Evolutionary conservation across 495 filamentous ascomycete species (phyloP).

Genomic region (Schizothecium vesticola): DNA sequence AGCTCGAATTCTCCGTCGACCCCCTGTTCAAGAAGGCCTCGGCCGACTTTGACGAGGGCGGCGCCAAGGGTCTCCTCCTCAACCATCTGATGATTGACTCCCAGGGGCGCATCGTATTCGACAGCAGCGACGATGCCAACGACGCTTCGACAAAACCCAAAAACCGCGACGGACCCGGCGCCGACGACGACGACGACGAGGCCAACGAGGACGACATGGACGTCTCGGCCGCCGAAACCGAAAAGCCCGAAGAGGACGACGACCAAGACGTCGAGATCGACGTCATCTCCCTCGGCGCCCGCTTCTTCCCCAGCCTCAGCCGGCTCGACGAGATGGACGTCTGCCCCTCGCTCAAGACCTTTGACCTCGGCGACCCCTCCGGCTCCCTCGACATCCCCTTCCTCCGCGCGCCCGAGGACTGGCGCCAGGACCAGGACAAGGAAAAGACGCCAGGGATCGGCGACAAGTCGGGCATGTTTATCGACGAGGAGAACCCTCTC

Average conservation of each 20-base stretch:
- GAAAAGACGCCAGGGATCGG: slow-evolving; percentile 48
- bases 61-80: slow-evolving; percentile 88
- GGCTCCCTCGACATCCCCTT: slow-evolving; percentile 88
- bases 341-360: slow-evolving; percentile 88
- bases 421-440: slow-evolving; percentile 56
- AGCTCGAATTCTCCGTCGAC: slow-evolving; percentile 94
- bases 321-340: slow-evolving; percentile 80
- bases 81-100: slow-evolving; percentile 94
- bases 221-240: slow-evolving; percentile 20
- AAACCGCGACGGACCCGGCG: slow-evolving; percentile 36
- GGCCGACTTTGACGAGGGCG: slow-evolving; percentile 96
- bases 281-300: slow-evolving; percentile 60
- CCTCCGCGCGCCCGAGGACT: slow-evolving; percentile 82
- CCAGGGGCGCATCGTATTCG: slow-evolving; percentile 90
- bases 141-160: slow-evolving; percentile 39
- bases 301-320: slow-evolving; percentile 83
- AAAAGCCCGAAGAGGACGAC: slow-evolving; percentile 36
- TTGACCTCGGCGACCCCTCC: slow-evolving; percentile 79
- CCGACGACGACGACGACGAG: slow-evolving; percentile 37
- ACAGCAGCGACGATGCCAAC: slow-evolving; percentile 87
- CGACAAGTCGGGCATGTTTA: slow-evolving; percentile 73
- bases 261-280: slow-evolving; percentile 67
- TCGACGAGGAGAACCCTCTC: slow-evolving; percentile 69
- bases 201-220: slow-evolving; percentile 49
- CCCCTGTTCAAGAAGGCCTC: slow-evolving; percentile 98